Base-by-base conservation (phyloP, 2,329 filamentous ascomycete species). In the Cladophialophora psammophila region DNA sequence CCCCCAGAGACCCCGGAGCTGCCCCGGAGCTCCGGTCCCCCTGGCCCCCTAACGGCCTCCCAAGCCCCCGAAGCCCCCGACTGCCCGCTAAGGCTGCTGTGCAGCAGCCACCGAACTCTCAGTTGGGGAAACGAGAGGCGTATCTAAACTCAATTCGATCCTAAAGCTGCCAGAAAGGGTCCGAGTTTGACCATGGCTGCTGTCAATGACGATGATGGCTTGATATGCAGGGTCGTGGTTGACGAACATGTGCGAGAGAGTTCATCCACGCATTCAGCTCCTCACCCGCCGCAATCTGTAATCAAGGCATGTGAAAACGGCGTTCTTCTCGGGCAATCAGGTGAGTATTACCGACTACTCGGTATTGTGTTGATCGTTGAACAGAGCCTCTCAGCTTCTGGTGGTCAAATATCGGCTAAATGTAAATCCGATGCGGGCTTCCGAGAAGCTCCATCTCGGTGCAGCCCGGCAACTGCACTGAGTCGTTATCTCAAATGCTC, bases 61-160 rank as follows among this genome's bases (percentile, higher is more conserved):
- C 18, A 48, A 48, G 45, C 45, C 45, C 45, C 45, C 45, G 45
- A 48, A 48, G 45, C 26, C 45, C 45, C 45, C 45, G 45, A 48
- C 45, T 26, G 45, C 9, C 18, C 20, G 45, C 20, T 9, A 34
- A 26, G 40, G 13, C 57, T 40, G 57, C 57, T 50, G 35, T 35
- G 18, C 31, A 26, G 20, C 32, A 34, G 42, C 57, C 57, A 60
- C 40, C 15, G 31, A 42, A 48, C 45, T 26, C 26, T 50, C 31
- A 15, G 35, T 48, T 34, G 57, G 40, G 57, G 57, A 50, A 50
- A 34, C 57, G 34, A 60, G 35, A 13, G 40, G 10, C 40, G 8
- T 40, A 35, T 34, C 57, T 35, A 60, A 60, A 60, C 57, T 45
- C 40, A 18, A 50, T 60, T 13, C 34, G 57, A 18, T 36, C 31